These are phyloP conservation scores for Acorus calamus DNA, from an alignment of 106 monocot species.

Conservation along the genomic window DNA sequence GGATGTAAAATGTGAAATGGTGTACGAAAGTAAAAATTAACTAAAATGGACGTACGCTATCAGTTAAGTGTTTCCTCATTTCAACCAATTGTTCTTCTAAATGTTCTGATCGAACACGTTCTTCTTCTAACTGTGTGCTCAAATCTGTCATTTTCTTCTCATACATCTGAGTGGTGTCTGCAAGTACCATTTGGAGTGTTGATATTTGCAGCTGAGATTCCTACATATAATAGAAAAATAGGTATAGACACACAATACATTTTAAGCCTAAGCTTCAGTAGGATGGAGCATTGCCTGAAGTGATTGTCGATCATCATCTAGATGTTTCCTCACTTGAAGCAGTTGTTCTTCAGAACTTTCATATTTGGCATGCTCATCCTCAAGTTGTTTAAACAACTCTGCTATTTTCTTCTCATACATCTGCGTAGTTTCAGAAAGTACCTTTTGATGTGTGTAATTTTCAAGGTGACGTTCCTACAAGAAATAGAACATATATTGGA, in stretches of 20 bases:
- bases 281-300: conserved; percentile 23
- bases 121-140: conserved; percentile 36
- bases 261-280: no score
- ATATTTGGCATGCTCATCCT: conserved; percentile 24
- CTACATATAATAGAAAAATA: conserved; percentile 20
- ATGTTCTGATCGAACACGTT: conserved; percentile 12
- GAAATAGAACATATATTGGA: not conserved
- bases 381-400: conserved; percentile 37
- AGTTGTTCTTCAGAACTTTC: conserved; percentile 35
- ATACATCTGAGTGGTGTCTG: conserved; percentile 51
- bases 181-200: conserved; percentile 36
- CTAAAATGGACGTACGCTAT: conserved; percentile 27
- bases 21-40: conserved; percentile 8
- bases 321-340: conserved; percentile 7
- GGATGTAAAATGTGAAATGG: no score
- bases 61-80: conserved; percentile 14
- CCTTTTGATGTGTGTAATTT: conserved; percentile 32
- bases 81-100: conserved; percentile 34
- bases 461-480: conserved; percentile 56
- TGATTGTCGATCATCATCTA: conserved; percentile 22
- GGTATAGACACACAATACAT: no score
- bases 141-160: conserved; percentile 47
- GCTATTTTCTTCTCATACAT: conserved; percentile 53
- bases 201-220: conserved; percentile 45
- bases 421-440: conserved; percentile 45